Evolutionary conservation across 129 eudicot species (phyloP).

Genomic region (Daucus carota): DH1_v3.0 NC_030381.2:1547501-1548000

Average conservation of each 20-base stretch:
- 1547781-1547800: neutral
- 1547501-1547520: neutral
- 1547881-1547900: neutral
- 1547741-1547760: constrained; percentile 95
- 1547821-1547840: neutral
- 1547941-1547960: constrained; percentile 94
- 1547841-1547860: neutral
- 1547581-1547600: constrained; percentile 88
- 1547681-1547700: constrained; percentile 88
- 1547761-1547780: constrained; percentile 1
- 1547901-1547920: neutral
- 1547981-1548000: constrained; percentile 76
- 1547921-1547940: constrained; percentile 68
- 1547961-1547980: constrained; percentile 98
- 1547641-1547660: constrained; percentile 90
- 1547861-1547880: neutral
- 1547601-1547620: constrained; percentile 89
- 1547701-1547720: constrained; percentile 96
- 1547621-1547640: constrained; percentile 77
- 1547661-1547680: constrained; percentile 86
- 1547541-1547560: neutral
- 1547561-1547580: neutral
- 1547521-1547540: neutral
- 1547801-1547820: neutral
- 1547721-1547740: constrained; percentile 87